Conservation (phyloP, 345 rosid species). For the Passiflora organensis region DNA sequence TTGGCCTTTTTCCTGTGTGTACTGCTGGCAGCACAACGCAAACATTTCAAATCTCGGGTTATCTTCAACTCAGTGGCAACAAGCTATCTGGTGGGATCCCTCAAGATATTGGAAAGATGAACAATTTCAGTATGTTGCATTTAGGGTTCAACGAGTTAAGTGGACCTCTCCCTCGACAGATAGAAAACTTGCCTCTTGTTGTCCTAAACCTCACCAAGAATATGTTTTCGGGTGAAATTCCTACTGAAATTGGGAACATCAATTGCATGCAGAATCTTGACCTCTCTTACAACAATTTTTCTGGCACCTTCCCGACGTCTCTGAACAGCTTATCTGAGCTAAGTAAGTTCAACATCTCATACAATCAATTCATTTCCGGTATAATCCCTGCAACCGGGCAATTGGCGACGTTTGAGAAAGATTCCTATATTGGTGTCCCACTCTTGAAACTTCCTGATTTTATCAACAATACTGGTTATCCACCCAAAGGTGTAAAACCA, state of each 20-base stretch:
- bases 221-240: conserved; percentile 59
- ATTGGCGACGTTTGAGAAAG: conserved; percentile 62
- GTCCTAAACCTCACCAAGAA: conserved; percentile 67
- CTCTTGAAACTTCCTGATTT: conserved; percentile 46
- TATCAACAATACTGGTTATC: conserved; percentile 27
- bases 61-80: conserved; percentile 78
- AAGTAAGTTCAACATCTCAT: conserved; percentile 82
- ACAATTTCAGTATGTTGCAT: conserved; percentile 58
- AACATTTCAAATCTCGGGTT: conserved; percentile 53
- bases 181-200: conserved; percentile 57
- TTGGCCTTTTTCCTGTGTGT: conserved; percentile 60
- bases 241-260: conserved; percentile 50
- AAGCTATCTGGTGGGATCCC: conserved; percentile 62
- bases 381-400: conserved; percentile 67
- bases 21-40: conserved; percentile 30
- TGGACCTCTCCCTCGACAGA: conserved; percentile 55
- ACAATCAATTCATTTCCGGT: conserved; percentile 68
- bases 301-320: conserved; percentile 65
- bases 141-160: conserved; percentile 54
- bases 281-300: conserved; percentile 74
- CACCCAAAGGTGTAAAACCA: conserved; percentile 1
- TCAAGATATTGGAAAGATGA: conserved; percentile 51
- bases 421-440: conserved; percentile 75
- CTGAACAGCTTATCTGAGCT: conserved; percentile 50
- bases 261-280: conserved; percentile 78